phyloP scores from a whole-genome alignment of 129 eudicot species.

The Saussurea involucrata region DNA sequence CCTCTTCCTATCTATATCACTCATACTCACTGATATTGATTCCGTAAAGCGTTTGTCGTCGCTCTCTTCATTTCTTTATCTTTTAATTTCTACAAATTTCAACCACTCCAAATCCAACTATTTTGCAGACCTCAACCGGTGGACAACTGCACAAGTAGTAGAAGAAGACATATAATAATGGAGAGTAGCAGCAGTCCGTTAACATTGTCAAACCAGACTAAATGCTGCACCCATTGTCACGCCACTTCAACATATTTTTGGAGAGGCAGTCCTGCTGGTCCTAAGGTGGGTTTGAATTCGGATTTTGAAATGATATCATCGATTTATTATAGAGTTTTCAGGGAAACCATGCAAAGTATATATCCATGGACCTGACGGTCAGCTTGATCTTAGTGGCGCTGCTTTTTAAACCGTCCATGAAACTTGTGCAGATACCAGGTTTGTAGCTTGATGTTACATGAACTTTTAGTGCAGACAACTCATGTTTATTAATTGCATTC shows the following conservation, averaged over 20 bases:
- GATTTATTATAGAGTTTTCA: background rate
- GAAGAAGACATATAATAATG: background rate
- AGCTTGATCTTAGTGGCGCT: too few species aligned
- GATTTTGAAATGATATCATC: background rate
- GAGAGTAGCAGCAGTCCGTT: conserved; percentile 12
- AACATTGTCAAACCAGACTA: conserved; percentile 23
- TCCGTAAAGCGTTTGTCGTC: background rate
- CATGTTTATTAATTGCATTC: too few species aligned
- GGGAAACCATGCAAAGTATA: too few species aligned
- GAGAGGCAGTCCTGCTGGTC: conserved; percentile 77
- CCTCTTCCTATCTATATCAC: background rate
- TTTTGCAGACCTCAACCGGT: conserved; percentile 31
- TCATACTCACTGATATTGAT: conserved; percentile 18
- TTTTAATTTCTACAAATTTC: background rate
- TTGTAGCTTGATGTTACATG: too few species aligned
- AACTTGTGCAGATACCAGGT: too few species aligned
- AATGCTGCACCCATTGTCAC: conserved; percentile 49
- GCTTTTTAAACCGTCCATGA: too few species aligned
- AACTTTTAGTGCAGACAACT: too few species aligned
- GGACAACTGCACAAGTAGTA: background rate
- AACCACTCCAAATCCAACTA: background rate
- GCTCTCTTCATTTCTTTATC: background rate
- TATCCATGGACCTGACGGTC: too few species aligned
- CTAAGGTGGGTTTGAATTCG: conserved; percentile 43
- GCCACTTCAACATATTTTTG: conserved; percentile 64